Base-by-base conservation (phyloP, 352 stramenopile genomes). In the Globisporangium solare region DNA sequence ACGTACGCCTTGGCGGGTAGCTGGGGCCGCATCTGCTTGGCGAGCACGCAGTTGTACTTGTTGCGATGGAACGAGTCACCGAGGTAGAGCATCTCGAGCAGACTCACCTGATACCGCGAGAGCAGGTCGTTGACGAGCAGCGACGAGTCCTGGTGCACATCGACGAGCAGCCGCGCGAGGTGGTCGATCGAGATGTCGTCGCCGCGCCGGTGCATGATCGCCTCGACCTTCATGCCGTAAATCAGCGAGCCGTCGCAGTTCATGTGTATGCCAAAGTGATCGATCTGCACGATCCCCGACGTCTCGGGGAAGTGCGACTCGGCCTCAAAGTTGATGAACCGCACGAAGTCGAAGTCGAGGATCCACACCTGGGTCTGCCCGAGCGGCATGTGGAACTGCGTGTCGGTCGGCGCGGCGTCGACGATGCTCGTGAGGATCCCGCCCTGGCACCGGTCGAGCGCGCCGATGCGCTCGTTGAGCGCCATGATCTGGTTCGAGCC, bases 301-400 rank as follows among this genome's bases (percentile, higher is more conserved):
- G 96, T 91, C 76, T 98, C 94, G 18, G 94, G 86, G 64, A 98
- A 98, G 51, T 98, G 84, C 57, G 97, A 98, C 64, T 99, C 95
- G 22, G 96, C 96, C 66, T 99, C 96, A 60, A 99, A 99, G 66
- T 99, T 99, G 55, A 98, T 98, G 61, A 98, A 97, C 45, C 97
- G 96, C 22, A 97, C 96, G 46, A 98, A 94, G 42, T 97, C 97
- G 61, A 98, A 99, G 66, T 99, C 96, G 3, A 99, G 74, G 52
- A 99, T 97, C 43, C 96, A 87, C 14, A 99, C 92, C 49, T 86
- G 85, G 1, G 95, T 99, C 41, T 98, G 87, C 6, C 97, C 96
- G 12, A 97, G 88, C 15, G 81, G 79, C 12, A 95, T 77, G 18
- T 72, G 76, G 54, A 98, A 94, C 60, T 85, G 89, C 47, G 78